Percentiles rank a stretch among this genome's conserved stretches.
Evolutionary conservation across 805 yeast species (phyloP).

Genomic region (Deakozyma indianensis): DNA sequence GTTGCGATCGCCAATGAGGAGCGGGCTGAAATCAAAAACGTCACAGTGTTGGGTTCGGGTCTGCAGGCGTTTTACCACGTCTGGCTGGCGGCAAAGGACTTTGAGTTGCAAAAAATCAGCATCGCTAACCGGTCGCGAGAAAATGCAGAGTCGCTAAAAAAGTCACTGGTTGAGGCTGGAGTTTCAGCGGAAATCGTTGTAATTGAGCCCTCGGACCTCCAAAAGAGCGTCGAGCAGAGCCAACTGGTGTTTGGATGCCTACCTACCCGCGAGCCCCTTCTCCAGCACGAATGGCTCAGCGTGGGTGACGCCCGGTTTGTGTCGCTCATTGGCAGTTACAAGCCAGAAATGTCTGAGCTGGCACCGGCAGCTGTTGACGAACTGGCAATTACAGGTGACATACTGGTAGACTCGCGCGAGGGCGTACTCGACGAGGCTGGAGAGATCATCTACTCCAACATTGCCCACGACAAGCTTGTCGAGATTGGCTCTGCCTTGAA

Average conservation of each 20-base stretch:
- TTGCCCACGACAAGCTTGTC: neutral
- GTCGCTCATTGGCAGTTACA: neutral
- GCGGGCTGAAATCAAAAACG: neutral
- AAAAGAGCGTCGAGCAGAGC: neutral
- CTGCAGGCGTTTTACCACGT: neutral
- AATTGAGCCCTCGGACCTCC: neutral
- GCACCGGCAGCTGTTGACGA: neutral
- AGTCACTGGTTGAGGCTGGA: neutral
- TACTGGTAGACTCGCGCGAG: slow-evolving; percentile 3
- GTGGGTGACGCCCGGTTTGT: neutral
- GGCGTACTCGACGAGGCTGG: neutral
- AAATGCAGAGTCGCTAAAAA: neutral
- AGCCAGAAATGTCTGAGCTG: neutral
- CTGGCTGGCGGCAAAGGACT: neutral
- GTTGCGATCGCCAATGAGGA: neutral
- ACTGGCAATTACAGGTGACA: neutral
- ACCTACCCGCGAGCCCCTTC: neutral
- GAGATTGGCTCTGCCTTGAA: neutral
- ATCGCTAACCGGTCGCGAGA: neutral
- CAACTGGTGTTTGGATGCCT: neutral
- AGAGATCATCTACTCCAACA: neutral
- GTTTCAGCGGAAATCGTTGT: neutral
- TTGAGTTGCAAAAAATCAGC: neutral
- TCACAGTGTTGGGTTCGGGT: neutral
- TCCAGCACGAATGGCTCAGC: neutral